Evolutionary conservation across 257 asterid genomes (phyloP).

Genomic region (Capsicum pubescens): DNA sequence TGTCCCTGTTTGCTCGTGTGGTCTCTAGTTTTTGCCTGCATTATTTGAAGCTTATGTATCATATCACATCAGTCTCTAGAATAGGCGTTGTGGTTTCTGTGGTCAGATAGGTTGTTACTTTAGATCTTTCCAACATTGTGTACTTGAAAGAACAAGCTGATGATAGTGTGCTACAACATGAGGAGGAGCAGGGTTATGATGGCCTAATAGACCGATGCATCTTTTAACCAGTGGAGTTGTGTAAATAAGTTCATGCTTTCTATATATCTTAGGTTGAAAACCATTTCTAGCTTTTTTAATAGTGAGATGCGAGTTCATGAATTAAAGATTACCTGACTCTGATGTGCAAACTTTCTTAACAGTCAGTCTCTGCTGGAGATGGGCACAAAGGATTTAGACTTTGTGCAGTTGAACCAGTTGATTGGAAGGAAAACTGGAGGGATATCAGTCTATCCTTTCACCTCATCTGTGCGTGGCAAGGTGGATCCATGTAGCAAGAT

Average conservation of each 20-base stretch:
- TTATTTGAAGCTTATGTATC: background rate
- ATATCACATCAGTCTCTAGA: conserved; percentile 7
- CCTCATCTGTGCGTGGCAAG: conserved; percentile 82
- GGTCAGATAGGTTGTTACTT: background rate
- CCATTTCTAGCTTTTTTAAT: background rate
- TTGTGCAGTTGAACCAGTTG: conserved; percentile 89
- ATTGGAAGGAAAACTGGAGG: conserved; percentile 99
- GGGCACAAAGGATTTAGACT: conserved; percentile 96
- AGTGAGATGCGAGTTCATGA: background rate
- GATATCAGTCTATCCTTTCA: conserved; percentile 87
- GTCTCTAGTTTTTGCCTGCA: background rate
- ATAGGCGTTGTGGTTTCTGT: background rate
- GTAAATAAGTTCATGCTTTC: background rate
- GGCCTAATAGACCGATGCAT: background rate
- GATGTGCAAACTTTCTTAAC: conserved; percentile 41
- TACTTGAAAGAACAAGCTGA: background rate
- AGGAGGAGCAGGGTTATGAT: conserved; percentile 25
- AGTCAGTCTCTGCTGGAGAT: conserved; percentile 97
- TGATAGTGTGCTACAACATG: conserved; percentile 21
- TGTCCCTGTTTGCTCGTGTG: background rate
- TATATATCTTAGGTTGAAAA: background rate
- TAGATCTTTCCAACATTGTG: background rate
- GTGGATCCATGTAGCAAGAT: conserved; percentile 78
- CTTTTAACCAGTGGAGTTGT: background rate
- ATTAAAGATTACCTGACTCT: conserved; percentile 24